Base-by-base conservation (phyloP, 1,284 basidiomycete species). In the Neotropicomus parvogracilis region DNA sequence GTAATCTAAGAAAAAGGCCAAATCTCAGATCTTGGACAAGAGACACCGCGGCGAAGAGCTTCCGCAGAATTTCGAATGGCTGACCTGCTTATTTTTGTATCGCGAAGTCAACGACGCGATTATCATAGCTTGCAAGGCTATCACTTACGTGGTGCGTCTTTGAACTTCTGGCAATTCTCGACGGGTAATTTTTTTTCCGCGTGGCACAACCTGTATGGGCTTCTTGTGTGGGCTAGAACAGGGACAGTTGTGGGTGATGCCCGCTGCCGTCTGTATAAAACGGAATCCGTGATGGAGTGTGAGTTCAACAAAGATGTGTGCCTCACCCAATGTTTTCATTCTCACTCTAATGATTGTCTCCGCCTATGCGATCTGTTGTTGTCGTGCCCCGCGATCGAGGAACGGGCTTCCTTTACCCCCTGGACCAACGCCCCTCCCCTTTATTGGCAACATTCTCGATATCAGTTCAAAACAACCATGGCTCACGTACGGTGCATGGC, bases 381-480 rank as follows among this genome's bases (percentile, higher is more conserved):
- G 31, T 39, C 58, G 46, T 7, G 28, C 32, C 28, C 37, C 46
- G 19, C 50, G 49, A 37, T 21, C 52, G 12, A 53, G 28, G 40
- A 40, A 41, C 5, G 20, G 37, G 7, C 43, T 61, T 28, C 56
- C 63, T 8, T 45, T 69, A 19, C 70, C 70, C 0, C 69, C 69
- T 0, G 69, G 70, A 13, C 68, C 68, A 31, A 47, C 44, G 36
- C 58, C 66, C 12, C 48, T 67, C 27, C 69, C 70, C 0, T 26
- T 71, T 3, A 52, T 70, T 28, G 69, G 69, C 12, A 79, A 79
- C 60, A 52, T 74, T 26, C 53, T 73, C 19, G 71, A 78, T 36
- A 70, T 79, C 59, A 70, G 78, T 2, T 57, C 63, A 1, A 51
- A 65, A 40, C 64, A 65, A 33, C 71, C 73, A 16, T 80, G 75